phyloP scores from a whole-genome alignment of 306 rosid genomes.

The Rubus idaeus region DNA sequence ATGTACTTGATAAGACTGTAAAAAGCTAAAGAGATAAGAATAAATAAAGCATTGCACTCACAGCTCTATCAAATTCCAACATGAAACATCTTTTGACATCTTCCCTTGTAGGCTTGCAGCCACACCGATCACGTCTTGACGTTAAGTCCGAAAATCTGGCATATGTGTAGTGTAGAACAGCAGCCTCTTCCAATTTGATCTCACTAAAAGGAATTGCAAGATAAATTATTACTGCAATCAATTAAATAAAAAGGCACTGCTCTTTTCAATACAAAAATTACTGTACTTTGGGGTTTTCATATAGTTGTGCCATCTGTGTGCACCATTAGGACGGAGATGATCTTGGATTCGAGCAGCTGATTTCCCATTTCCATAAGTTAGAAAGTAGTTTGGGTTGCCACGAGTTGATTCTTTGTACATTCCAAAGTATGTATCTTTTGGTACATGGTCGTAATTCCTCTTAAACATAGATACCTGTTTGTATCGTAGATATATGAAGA shows the following conservation, averaged over 20 bases:
- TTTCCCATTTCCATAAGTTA: conserved; percentile 98
- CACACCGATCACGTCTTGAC: conserved; percentile 93
- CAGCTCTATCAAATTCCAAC: conserved; percentile 97
- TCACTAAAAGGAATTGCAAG: conserved; percentile 53
- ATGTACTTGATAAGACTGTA: conserved; percentile 1
- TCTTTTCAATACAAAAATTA: conserved; percentile 6
- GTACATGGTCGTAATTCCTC: conserved; percentile 92
- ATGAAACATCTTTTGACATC: conserved; percentile 99
- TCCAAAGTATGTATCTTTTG: conserved; percentile 93
- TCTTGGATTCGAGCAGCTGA: conserved; percentile 86
- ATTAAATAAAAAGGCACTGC: conserved; percentile 1
- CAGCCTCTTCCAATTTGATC: conserved; percentile 97
- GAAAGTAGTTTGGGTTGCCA: conserved; percentile 91
- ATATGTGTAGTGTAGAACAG: conserved; percentile 91
- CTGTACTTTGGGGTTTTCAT: conserved; percentile 91
- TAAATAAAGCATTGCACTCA: conserved; percentile 40
- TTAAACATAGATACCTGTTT: conserved; percentile 89
- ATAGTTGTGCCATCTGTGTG: conserved; percentile 99
- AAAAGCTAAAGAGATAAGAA: conserved; percentile 9
- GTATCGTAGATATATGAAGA: conserved; percentile 16
- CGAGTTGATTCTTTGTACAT: conserved; percentile 88
- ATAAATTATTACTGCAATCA: conserved; percentile 26
- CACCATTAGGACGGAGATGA: conserved; percentile 98
- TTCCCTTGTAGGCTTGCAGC: conserved; percentile 93
- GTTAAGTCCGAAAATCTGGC: conserved; percentile 93